Percentiles rank a stretch among this genome's conserved stretches.
phyloP scores from a whole-genome alignment of 164 flowering plant species.

The Macadamia integrifolia region DNA sequence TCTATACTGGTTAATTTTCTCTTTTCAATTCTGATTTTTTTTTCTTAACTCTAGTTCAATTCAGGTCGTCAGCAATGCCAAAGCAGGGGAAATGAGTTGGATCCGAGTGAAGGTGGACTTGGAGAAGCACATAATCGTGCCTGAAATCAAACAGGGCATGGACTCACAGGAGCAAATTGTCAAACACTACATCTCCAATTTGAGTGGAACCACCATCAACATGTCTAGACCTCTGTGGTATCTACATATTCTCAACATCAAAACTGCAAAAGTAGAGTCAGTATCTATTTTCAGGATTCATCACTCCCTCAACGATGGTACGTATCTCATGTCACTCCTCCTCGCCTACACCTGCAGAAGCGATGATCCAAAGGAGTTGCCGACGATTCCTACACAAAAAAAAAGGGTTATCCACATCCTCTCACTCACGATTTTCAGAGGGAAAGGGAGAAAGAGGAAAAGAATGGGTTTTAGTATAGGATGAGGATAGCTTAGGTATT shows the following conservation, averaged over 20 bases:
- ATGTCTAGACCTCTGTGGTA: conserved; percentile 63
- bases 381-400: conserved; percentile 36
- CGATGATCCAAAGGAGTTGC: conserved; percentile 39
- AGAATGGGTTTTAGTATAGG: too few species aligned
- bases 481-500: too few species aligned
- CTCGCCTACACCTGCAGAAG: conserved; percentile 46
- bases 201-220: conserved; percentile 36
- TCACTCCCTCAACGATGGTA: conserved; percentile 73
- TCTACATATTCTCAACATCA: conserved; percentile 49
- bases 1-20: too few species aligned
- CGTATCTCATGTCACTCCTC: conserved; percentile 52
- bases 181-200: conserved; percentile 40
- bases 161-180: conserved; percentile 37
- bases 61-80: conserved; percentile 32
- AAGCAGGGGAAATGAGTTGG: conserved; percentile 32
- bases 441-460: too few species aligned
- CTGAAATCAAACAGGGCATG: conserved; percentile 23
- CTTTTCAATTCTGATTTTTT: background rate
- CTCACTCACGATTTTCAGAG: too few species aligned
- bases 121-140: conserved; percentile 40
- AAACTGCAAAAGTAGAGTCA: conserved; percentile 40
- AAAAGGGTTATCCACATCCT: background rate
- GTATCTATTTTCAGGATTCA: conserved; percentile 44
- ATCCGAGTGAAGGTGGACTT: conserved; percentile 36
- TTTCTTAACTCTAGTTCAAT: background rate